Conservation (phyloP, 2,329 filamentous ascomycete species). For the Amauroascus niger region DNA sequence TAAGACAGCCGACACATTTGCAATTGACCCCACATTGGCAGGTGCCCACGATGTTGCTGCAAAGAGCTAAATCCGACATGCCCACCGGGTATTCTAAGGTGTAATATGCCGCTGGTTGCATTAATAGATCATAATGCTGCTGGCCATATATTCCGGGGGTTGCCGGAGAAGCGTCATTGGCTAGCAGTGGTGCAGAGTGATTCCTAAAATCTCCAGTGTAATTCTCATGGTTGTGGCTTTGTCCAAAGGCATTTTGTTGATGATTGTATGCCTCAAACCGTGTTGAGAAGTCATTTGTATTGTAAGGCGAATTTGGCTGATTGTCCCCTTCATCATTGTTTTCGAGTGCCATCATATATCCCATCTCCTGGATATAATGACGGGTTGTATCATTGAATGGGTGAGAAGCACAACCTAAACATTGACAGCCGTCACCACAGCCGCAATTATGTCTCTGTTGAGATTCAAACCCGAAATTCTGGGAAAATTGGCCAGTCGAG, state of each 20-base stretch:
- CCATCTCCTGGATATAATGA: conserved; percentile 40
- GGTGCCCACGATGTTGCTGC: conserved; percentile 41
- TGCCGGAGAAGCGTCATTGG: background rate
- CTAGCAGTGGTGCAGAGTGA: background rate
- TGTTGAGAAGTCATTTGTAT: conserved; percentile 17
- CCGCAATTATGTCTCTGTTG: conserved; percentile 30
- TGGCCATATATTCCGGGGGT: conserved; percentile 5
- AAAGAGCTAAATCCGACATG: conserved; percentile 27
- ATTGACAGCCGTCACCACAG: conserved; percentile 40
- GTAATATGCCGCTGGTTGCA: conserved; percentile 36
- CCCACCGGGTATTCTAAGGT: conserved; percentile 36
- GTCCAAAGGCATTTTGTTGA: conserved; percentile 15
- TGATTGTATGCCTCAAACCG: background rate
- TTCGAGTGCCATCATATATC: conserved; percentile 32
- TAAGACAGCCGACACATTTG: conserved; percentile 44
- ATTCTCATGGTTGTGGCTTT: conserved; percentile 71
- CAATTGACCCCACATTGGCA: conserved; percentile 47
- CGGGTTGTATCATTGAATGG: conserved; percentile 40
- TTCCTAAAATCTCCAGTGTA: conserved; percentile 43
- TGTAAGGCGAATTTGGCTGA: conserved; percentile 19
- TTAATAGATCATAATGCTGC: conserved; percentile 23
- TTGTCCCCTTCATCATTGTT: conserved; percentile 18
- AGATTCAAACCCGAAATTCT: conserved; percentile 1
- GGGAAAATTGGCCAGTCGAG: background rate
- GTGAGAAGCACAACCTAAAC: conserved; percentile 39